phyloP scores from a whole-genome alignment of 495 filamentous ascomycete species.

The Xylaria longipes region DNA sequence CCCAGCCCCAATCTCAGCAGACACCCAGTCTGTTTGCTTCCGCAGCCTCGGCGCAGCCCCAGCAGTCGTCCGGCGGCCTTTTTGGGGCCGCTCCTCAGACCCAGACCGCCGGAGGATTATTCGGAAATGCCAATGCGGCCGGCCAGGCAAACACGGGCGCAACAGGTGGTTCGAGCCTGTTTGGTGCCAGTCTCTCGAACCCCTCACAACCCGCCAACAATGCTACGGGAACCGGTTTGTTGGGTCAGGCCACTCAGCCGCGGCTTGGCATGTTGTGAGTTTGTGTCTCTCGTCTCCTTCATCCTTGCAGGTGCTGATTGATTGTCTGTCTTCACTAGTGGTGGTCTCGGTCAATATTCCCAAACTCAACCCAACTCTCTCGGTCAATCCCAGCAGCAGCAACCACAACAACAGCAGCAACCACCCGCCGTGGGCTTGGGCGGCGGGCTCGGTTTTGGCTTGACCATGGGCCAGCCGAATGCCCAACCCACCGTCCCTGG shows the following conservation, averaged over 20 bases:
- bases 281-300: background rate
- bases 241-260: conserved; percentile 38
- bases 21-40: conserved; percentile 28
- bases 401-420: conserved; percentile 53
- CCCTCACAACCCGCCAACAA: conserved; percentile 30
- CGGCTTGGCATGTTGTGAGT: conserved; percentile 61
- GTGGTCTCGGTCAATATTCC: conserved; percentile 33
- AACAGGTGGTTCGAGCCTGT: conserved; percentile 41
- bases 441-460: conserved; percentile 40
- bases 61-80: conserved; percentile 44
- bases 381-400: conserved; percentile 53
- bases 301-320: conserved; percentile 29
- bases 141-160: conserved; percentile 37
- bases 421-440: conserved; percentile 39
- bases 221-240: conserved; percentile 33
- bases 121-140: conserved; percentile 47
- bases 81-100: conserved; percentile 42
- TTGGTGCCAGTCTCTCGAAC: conserved; percentile 33
- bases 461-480: conserved; percentile 54
- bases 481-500: conserved; percentile 64
- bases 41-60: conserved; percentile 32
- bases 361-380: conserved; percentile 37
- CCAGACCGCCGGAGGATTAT: conserved; percentile 52
- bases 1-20: conserved; percentile 23
- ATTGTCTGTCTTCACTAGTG: conserved; percentile 22